Evolutionary conservation across 2,329 filamentous ascomycete genomes (phyloP).

Genomic region (Ascochyta clinopodiicola): DNA sequence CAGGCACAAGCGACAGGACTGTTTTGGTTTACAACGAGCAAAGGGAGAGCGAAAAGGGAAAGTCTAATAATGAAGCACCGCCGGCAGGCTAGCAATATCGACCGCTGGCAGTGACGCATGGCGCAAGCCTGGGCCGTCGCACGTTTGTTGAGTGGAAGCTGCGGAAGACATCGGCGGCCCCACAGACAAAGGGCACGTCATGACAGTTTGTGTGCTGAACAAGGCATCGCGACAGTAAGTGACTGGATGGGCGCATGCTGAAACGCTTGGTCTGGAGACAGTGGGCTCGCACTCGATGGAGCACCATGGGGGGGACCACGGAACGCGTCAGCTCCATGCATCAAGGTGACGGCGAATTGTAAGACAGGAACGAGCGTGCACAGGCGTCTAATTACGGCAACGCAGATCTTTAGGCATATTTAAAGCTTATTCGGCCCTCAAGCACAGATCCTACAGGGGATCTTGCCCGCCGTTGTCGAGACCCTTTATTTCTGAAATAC

Average conservation of each 20-base stretch:
- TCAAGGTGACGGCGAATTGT: constrained; percentile 5
- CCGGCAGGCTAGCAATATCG: constrained; percentile 14
- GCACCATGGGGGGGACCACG: constrained; percentile 6
- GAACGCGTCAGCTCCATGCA: constrained; percentile 17
- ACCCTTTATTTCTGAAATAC: constrained; percentile 7
- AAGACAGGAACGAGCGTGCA: constrained; percentile 6
- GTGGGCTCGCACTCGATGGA: not conserved
- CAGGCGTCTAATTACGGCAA: constrained; percentile 12
- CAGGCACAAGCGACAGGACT: constrained; percentile 14
- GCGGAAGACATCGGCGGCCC: constrained; percentile 16
- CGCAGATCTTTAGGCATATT: constrained; percentile 6
- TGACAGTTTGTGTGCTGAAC: constrained; percentile 3
- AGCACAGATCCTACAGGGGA: not conserved
- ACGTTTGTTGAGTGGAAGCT: constrained; percentile 14
- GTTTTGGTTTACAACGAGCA: constrained; percentile 8
- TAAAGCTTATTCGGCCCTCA: constrained; percentile 12
- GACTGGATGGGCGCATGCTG: constrained; percentile 10
- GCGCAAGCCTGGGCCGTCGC: constrained; percentile 16
- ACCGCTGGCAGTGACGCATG: constrained; percentile 16
- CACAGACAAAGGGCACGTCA: constrained; percentile 10
- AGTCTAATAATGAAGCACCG: constrained; percentile 17
- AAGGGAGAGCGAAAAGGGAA: constrained; percentile 6
- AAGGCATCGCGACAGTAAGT: constrained; percentile 1
- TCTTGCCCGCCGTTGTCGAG: not conserved
- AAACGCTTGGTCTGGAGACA: constrained; percentile 11